Evolutionary conservation across 352 stramenopile species (phyloP).

Genomic region (Pythium pyrilobum): DNA sequence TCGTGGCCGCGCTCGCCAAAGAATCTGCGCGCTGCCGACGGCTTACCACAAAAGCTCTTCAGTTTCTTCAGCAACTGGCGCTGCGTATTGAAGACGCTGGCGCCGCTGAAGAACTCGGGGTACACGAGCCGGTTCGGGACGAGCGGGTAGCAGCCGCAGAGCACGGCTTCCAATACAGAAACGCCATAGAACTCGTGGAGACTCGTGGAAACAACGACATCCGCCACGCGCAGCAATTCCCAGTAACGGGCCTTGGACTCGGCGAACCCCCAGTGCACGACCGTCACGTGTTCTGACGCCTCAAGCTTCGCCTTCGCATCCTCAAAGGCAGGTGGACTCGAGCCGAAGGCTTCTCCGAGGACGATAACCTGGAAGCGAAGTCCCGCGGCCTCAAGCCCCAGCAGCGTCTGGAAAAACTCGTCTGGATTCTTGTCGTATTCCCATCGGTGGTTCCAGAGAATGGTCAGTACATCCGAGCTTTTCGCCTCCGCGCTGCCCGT

Average conservation of each 20-base stretch:
- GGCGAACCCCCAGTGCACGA: conserved; percentile 38
- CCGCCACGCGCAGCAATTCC: conserved; percentile 23
- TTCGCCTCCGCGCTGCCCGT: background rate
- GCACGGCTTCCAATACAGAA: conserved; percentile 39
- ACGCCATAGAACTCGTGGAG: conserved; percentile 59
- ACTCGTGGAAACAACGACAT: conserved; percentile 52
- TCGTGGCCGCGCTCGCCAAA: background rate
- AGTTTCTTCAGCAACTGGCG: conserved; percentile 44
- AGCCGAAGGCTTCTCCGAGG: conserved; percentile 31
- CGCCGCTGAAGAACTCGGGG: conserved; percentile 33
- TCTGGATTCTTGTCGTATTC: conserved; percentile 59
- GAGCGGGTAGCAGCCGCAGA: conserved; percentile 40
- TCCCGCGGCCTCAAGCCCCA: conserved; percentile 23
- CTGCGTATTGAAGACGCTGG: conserved; percentile 36
- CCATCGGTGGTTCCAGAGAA: conserved; percentile 52
- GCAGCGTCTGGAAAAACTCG: conserved; percentile 39
- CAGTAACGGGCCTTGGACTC: conserved; percentile 30
- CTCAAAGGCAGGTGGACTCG: conserved; percentile 26
- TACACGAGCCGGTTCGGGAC: conserved; percentile 49
- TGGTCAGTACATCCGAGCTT: conserved; percentile 17
- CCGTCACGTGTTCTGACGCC: conserved; percentile 14
- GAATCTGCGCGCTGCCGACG: conserved; percentile 17
- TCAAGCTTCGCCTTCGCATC: conserved; percentile 21
- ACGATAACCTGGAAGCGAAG: conserved; percentile 33
- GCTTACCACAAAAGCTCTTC: conserved; percentile 30